A percentile compares a stretch with the other conserved stretches of the same genome.
Evolutionary conservation across 2,329 filamentous ascomycete species (phyloP).

Genomic region (Talaromyces amestolkiae): DNA sequence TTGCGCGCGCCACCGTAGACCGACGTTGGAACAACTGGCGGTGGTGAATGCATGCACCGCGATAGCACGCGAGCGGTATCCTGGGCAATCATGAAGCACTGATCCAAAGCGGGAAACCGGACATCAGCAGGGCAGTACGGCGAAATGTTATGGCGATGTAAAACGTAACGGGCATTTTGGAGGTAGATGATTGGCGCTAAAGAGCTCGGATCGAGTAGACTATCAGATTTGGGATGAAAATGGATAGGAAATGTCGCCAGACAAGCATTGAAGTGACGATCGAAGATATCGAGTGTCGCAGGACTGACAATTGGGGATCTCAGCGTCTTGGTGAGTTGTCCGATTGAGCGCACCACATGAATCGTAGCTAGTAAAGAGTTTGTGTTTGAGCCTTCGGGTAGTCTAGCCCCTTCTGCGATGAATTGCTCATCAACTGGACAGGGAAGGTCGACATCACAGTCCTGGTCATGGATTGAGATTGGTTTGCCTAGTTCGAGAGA

Average conservation of each 20-base stretch:
- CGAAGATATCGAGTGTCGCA: conserved; percentile 71
- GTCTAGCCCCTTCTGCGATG: conserved; percentile 51
- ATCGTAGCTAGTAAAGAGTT: conserved; percentile 76
- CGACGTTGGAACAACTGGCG: conserved; percentile 22
- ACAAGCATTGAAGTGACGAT: conserved; percentile 74
- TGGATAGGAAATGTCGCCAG: conserved; percentile 71
- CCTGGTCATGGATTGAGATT: conserved; percentile 77
- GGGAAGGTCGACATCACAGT: conserved; percentile 81
- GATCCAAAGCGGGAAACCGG: conserved; percentile 69
- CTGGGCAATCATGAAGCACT: conserved; percentile 69
- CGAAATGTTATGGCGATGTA: conserved; percentile 85
- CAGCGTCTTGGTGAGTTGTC: conserved; percentile 68
- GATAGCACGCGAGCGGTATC: conserved; percentile 77
- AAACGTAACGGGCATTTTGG: conserved; percentile 75
- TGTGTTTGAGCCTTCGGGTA: conserved; percentile 51
- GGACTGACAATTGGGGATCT: conserved; percentile 64
- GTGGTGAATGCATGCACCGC: conserved; percentile 53
- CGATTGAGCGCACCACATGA: conserved; percentile 75
- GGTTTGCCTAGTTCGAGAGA: conserved; percentile 79
- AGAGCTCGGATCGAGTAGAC: conserved; percentile 69
- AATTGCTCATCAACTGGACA: conserved; percentile 74
- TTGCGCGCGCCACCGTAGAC: conserved; percentile 26
- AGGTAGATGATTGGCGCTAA: conserved; percentile 75
- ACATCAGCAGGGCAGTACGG: conserved; percentile 65
- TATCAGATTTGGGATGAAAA: conserved; percentile 65